A percentile compares a stretch with the other conserved stretches of the same genome.
Conservation (phyloP, 805 yeast genomes). For the Kazachstania taianensis region DNA sequence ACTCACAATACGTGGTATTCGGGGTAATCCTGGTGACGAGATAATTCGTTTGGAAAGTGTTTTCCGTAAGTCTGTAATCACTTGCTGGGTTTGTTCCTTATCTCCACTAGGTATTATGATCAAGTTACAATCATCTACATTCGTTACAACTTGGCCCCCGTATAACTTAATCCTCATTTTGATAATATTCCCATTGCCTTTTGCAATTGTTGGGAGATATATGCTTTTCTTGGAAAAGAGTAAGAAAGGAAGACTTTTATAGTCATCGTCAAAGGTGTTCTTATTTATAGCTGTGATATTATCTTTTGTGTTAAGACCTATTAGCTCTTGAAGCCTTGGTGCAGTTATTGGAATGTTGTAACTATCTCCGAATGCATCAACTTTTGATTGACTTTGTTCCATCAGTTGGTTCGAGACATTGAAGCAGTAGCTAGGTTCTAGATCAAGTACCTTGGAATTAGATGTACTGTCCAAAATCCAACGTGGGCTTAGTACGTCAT, state of each 20-base stretch:
- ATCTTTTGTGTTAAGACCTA: too few relatives aligned
- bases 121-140: slow-evolving; percentile 28
- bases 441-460: slow-evolving; percentile 30
- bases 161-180: slow-evolving; percentile 29
- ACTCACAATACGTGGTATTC: slow-evolving; percentile 29
- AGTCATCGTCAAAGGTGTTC: too few relatives aligned
- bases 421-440: slow-evolving; percentile 55
- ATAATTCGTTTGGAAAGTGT: background rate
- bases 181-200: slow-evolving; percentile 11
- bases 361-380: slow-evolving; percentile 60
- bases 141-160: slow-evolving; percentile 35
- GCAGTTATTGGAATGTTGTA: slow-evolving; percentile 20
- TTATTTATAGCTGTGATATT: too few relatives aligned
- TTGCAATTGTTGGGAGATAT: too few relatives aligned
- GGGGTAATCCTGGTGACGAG: slow-evolving; percentile 3
- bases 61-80: background rate
- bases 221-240: too few relatives aligned
- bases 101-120: slow-evolving; percentile 30
- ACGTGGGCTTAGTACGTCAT: slow-evolving; percentile 51
- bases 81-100: background rate
- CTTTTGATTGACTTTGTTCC: slow-evolving; percentile 25
- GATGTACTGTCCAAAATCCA: slow-evolving; percentile 62
- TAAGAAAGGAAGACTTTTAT: too few relatives aligned
- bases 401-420: slow-evolving; percentile 29
- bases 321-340: background rate